Evolutionary conservation across 202 grass and related monocot genomes (phyloP).

Genomic region (Schoenoplectus triqueter): DNA sequence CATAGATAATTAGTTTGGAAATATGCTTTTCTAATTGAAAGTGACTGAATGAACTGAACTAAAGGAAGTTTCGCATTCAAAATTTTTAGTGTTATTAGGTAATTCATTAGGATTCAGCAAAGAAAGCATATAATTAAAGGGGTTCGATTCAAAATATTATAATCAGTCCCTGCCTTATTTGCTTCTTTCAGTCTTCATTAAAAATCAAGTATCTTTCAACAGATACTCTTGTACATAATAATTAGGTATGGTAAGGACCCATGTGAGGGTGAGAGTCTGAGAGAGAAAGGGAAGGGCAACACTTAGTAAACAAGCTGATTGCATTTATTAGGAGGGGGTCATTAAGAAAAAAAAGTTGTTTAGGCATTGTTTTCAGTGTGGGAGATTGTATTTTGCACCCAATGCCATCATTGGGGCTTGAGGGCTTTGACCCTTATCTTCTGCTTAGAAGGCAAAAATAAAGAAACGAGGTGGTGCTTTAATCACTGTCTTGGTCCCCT

Average conservation of each 20-base stretch:
- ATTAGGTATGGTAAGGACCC: neutral
- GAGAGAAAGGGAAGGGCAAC: constrained; percentile 1
- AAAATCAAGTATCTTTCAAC: constrained; percentile 6
- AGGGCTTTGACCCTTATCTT: neutral
- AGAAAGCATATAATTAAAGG: neutral
- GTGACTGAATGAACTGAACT: constrained; percentile 3
- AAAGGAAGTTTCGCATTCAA: neutral
- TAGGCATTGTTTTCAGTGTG: neutral
- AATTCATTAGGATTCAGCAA: neutral
- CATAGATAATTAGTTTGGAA: neutral
- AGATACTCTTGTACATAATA: neutral
- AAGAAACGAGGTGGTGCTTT: neutral
- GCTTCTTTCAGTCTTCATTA: neutral
- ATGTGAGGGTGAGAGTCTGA: neutral
- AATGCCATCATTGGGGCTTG: neutral
- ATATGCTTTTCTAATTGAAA: neutral
- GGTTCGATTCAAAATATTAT: neutral
- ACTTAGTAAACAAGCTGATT: constrained; percentile 18
- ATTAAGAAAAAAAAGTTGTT: neutral
- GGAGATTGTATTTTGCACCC: neutral
- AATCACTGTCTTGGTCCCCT: neutral
- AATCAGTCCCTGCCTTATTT: constrained; percentile 13
- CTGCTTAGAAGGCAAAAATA: neutral
- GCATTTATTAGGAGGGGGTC: neutral
- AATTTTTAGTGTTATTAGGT: neutral